Evolutionary conservation across 1,284 basidiomycete species (phyloP).

Genomic region (Singerocomus inundabilis): DNA sequence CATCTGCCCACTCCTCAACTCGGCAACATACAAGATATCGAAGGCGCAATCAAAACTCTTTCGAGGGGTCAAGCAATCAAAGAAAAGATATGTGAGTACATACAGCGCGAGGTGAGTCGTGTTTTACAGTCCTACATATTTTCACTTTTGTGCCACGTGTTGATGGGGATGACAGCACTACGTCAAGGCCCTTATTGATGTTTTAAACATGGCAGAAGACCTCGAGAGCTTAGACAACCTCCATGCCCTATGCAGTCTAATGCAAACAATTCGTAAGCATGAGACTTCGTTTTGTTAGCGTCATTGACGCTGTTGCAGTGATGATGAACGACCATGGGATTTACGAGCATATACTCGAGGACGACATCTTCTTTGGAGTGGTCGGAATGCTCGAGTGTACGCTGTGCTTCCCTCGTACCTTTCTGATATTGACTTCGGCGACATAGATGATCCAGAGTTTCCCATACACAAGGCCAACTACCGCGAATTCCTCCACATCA

Average conservation of each 20-base stretch:
- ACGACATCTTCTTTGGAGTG: constrained; percentile 90
- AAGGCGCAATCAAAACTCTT: constrained; percentile 70
- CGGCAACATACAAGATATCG: constrained; percentile 74
- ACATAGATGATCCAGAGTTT: constrained; percentile 92
- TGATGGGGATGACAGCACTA: constrained; percentile 62
- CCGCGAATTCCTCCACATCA: constrained; percentile 85
- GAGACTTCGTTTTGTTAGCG: constrained; percentile 1
- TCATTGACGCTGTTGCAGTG: constrained; percentile 51
- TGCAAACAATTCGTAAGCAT: constrained; percentile 90
- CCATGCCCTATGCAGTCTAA: constrained; percentile 87
- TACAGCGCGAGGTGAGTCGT: constrained; percentile 64
- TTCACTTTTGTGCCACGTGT: background rate
- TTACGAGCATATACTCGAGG: constrained; percentile 93
- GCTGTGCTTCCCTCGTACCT: constrained; percentile 34
- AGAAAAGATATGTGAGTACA: constrained; percentile 82
- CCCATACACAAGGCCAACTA: constrained; percentile 95
- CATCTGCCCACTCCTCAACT: constrained; percentile 70
- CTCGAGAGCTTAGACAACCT: constrained; percentile 86
- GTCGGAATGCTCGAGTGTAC: constrained; percentile 96
- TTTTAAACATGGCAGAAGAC: constrained; percentile 89
- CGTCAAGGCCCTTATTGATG: constrained; percentile 81
- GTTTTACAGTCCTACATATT: background rate
- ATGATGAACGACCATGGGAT: constrained; percentile 94
- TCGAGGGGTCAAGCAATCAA: constrained; percentile 65
- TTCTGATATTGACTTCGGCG: constrained; percentile 10